These are phyloP conservation scores for Entomortierella lignicola DNA, from an alignment of 192 early-diverging fungal genomes.

Conservation along the genomic window DNA sequence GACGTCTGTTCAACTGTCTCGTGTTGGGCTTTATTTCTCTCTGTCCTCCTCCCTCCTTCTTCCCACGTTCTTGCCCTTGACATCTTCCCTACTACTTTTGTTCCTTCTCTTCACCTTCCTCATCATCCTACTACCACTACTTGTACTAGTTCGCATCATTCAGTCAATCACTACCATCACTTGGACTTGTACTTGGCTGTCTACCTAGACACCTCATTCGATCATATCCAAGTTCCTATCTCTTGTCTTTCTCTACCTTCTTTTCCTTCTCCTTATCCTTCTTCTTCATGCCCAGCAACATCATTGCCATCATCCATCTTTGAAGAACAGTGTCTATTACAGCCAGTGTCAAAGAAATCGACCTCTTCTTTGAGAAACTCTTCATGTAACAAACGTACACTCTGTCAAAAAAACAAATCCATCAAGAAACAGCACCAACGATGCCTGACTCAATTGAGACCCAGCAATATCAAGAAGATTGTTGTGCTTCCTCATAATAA, in stretches of 20 bases:
- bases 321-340: too few relatives aligned
- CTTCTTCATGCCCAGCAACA: too few relatives aligned
- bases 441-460: too few relatives aligned
- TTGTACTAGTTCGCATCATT: too few relatives aligned
- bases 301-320: too few relatives aligned
- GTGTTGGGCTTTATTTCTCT: conserved; percentile 47
- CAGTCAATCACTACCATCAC: too few relatives aligned
- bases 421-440: too few relatives aligned
- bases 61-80: conserved; percentile 17
- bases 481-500: background rate
- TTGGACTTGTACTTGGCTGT: conserved; percentile 16
- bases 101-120: background rate
- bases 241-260: conserved; percentile 4
- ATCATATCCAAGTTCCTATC: background rate
- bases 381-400: too few relatives aligned
- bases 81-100: background rate
- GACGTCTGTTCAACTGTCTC: conserved; percentile 51
- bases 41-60: conserved; percentile 37
- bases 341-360: background rate
- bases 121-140: background rate
- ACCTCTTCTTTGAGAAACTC: too few relatives aligned
- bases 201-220: conserved; percentile 21
- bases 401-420: too few relatives aligned
- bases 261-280: background rate
- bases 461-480: too few relatives aligned